These are phyloP conservation scores for Macrophomina phaseolina DNA, from an alignment of 2,329 filamentous ascomycete genomes.

Conservation along the genomic window DNA sequence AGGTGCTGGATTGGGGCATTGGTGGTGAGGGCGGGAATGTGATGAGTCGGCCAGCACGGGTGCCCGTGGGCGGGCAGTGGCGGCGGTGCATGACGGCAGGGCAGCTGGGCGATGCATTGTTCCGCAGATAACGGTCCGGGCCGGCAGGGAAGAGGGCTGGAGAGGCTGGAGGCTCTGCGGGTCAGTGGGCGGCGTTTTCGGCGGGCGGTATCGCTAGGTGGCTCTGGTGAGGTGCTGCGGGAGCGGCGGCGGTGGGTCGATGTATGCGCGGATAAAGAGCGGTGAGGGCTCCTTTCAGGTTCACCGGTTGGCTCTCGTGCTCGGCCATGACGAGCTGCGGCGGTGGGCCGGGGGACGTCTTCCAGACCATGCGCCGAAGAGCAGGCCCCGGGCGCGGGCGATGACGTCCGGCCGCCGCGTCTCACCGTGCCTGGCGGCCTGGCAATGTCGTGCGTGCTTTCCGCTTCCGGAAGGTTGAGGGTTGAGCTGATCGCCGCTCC, in stretches of 20 bases:
- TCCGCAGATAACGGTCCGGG: slow-evolving; percentile 23
- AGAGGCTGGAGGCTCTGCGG: slow-evolving; percentile 22
- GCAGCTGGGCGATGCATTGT: not conserved
- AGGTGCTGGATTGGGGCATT: not conserved
- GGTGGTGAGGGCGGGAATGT: slow-evolving; percentile 1
- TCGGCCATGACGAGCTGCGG: slow-evolving; percentile 4
- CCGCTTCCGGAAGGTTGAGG: slow-evolving; percentile 18
- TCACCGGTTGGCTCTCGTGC: slow-evolving; percentile 16
- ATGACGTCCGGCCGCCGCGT: not conserved
- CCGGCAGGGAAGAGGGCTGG: slow-evolving; percentile 11
- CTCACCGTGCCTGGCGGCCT: not conserved
- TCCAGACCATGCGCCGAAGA: slow-evolving; percentile 16
- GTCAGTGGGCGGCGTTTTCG: slow-evolving; percentile 4
- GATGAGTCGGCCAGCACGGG: slow-evolving; percentile 6
- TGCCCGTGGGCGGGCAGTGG: not conserved
- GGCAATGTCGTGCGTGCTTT: slow-evolving; percentile 13
- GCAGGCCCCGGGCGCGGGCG: not conserved
- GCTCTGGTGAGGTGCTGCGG: not conserved
- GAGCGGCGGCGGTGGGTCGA: slow-evolving; percentile 17
- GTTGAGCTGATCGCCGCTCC: slow-evolving; percentile 25
- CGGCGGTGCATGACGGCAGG: not conserved
- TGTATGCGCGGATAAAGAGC: slow-evolving; percentile 12
- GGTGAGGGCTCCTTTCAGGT: slow-evolving; percentile 9
- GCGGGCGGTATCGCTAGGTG: slow-evolving; percentile 8
- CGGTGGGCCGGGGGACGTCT: slow-evolving; percentile 4